These are phyloP conservation scores for Camelina neglecta DNA, from an alignment of 345 rosid genomes.

Conservation along the genomic window DNA sequence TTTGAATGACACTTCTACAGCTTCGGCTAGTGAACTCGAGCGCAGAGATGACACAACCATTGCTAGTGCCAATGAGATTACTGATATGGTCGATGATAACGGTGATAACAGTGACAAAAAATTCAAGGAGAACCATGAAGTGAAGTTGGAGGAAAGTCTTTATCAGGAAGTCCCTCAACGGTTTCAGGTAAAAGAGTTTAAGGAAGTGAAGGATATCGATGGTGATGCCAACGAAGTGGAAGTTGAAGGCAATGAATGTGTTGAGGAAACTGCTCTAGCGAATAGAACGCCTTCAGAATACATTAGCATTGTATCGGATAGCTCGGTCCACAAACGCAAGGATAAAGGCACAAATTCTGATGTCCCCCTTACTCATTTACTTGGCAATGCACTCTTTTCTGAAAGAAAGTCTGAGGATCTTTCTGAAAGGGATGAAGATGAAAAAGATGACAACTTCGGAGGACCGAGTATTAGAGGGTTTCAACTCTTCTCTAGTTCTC, in stretches of 20 bases:
- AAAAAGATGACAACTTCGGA: constrained; percentile 60
- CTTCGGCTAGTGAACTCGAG: constrained; percentile 34
- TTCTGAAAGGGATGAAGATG: constrained; percentile 44
- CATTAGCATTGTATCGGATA: constrained; percentile 41
- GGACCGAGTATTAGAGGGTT: constrained; percentile 87
- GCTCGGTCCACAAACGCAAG: constrained; percentile 45
- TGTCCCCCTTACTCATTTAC: constrained; percentile 41
- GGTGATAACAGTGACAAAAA: constrained; percentile 5
- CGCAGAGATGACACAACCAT: constrained; percentile 5
- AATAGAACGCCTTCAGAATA: constrained; percentile 39
- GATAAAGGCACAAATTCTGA: constrained; percentile 77
- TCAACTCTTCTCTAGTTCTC: constrained; percentile 80
- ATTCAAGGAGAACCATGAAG: constrained; percentile 37
- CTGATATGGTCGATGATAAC: constrained; percentile 29
- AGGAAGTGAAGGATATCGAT: constrained; percentile 49
- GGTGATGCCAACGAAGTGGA: constrained; percentile 50
- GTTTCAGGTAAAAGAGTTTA: constrained; percentile 41
- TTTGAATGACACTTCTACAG: constrained; percentile 34
- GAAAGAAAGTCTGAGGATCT: constrained; percentile 53
- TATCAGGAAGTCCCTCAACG: constrained; percentile 45
- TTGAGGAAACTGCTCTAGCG: constrained; percentile 44
- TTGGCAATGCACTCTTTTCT: constrained; percentile 49
- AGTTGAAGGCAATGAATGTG: constrained; percentile 43
- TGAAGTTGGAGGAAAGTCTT: constrained; percentile 45
- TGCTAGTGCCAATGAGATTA: constrained; percentile 20